These are phyloP conservation scores for Anisodus acutangulus DNA, from an alignment of 257 asterid species.

Conservation along the genomic window DNA sequence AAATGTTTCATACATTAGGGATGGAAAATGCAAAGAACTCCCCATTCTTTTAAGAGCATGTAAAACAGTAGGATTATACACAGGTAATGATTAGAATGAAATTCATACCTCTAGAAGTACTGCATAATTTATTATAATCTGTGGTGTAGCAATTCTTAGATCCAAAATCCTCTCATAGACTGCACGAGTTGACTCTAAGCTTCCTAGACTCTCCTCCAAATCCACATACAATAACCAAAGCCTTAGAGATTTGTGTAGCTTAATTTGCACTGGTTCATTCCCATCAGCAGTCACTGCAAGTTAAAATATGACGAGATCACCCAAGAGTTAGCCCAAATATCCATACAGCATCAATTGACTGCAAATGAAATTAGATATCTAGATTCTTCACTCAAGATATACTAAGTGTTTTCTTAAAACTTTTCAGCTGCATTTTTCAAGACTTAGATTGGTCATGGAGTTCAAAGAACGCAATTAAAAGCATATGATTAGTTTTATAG, in stretches of 20 bases:
- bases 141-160: constrained; percentile 95
- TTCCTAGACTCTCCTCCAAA: constrained; percentile 94
- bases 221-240: constrained; percentile 97
- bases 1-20: not conserved
- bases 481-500: constrained; percentile 13
- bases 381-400: not conserved
- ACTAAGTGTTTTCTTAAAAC: not conserved
- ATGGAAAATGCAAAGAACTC: constrained; percentile 23
- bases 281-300: constrained; percentile 94
- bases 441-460: constrained; percentile 4
- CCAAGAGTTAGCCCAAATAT: constrained; percentile 20
- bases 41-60: not conserved
- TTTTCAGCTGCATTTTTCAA: not conserved
- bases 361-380: not conserved
- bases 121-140: constrained; percentile 87
- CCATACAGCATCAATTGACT: not conserved
- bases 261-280: constrained; percentile 90
- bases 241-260: constrained; percentile 82
- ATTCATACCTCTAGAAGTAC: constrained; percentile 81
- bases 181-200: constrained; percentile 81
- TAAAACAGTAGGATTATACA: not conserved
- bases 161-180: constrained; percentile 93
- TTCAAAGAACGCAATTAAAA: not conserved
- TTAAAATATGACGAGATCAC: constrained; percentile 31
- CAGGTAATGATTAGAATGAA: constrained; percentile 5